A percentile compares a stretch with the other conserved stretches of the same genome.
These are phyloP conservation scores for Salix arbutifolia DNA, from an alignment of 345 rosid species.

Conservation along the genomic window DNA sequence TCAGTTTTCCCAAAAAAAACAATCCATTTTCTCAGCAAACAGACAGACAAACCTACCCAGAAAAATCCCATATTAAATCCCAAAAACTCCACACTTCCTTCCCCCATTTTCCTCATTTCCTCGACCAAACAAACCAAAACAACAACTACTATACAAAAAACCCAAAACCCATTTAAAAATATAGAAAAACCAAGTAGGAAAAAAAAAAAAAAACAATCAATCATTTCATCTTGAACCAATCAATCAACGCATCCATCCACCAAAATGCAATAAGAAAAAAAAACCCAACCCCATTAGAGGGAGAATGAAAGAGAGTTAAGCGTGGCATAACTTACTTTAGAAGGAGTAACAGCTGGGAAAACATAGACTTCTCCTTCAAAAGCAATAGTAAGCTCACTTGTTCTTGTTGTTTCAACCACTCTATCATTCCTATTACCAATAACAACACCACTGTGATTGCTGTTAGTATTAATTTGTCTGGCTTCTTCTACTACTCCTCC, in stretches of 20 bases:
- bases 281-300: neutral
- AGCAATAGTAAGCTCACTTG: slow-evolving; percentile 45
- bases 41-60: neutral
- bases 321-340: slow-evolving; percentile 24
- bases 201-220: neutral
- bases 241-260: neutral
- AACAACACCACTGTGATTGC: neutral
- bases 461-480: neutral
- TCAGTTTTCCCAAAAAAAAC: neutral
- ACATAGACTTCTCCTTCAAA: slow-evolving; percentile 51
- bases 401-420: slow-evolving; percentile 14
- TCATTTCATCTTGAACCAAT: neutral
- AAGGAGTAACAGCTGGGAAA: slow-evolving; percentile 40
- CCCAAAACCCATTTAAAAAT: neutral
- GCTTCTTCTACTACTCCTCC: neutral
- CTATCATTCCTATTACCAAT: slow-evolving; percentile 1
- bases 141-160: neutral
- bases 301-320: neutral
- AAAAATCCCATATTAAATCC: neutral
- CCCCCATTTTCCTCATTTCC: neutral
- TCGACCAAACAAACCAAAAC: neutral
- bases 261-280: neutral
- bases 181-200: neutral
- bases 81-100: neutral
- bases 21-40: neutral